Conservation (phyloP, 345 rosid species). For the Citrus mangshanensis region DNA sequence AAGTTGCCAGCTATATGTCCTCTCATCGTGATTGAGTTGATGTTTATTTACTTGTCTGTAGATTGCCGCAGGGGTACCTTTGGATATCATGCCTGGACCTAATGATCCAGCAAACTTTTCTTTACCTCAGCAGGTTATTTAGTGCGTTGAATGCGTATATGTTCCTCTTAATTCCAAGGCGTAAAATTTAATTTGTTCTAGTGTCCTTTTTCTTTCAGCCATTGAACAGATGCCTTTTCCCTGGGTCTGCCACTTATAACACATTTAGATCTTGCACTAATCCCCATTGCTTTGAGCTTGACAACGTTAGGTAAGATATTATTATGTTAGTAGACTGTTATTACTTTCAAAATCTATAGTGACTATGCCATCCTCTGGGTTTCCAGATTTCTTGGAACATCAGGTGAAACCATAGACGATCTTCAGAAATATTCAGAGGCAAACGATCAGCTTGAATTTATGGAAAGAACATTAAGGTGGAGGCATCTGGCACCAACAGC, state of each 20-base stretch:
- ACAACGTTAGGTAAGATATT: conserved; percentile 56
- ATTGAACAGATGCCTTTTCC: conserved; percentile 84
- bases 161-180: neutral
- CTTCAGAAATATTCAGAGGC: conserved; percentile 90
- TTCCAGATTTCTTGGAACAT: conserved; percentile 93
- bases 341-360: conserved; percentile 1
- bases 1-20: conserved; percentile 2
- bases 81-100: conserved; percentile 95
- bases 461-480: conserved; percentile 93
- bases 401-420: conserved; percentile 97
- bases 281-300: conserved; percentile 95
- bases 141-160: neutral
- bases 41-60: conserved; percentile 24
- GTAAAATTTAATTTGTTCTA: conserved; percentile 7
- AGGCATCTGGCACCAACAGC: conserved; percentile 97
- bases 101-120: conserved; percentile 92
- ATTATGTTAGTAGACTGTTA: neutral
- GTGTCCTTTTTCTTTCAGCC: conserved; percentile 53
- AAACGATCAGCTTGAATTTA: conserved; percentile 68
- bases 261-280: conserved; percentile 88
- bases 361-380: conserved; percentile 10
- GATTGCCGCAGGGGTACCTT: conserved; percentile 87
- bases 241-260: conserved; percentile 82
- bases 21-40: conserved; percentile 8
- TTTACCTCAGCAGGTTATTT: conserved; percentile 87